Evolutionary conservation across 202 grass and related monocot genomes (phyloP).

Genomic region (Musa balbisiana): DNA sequence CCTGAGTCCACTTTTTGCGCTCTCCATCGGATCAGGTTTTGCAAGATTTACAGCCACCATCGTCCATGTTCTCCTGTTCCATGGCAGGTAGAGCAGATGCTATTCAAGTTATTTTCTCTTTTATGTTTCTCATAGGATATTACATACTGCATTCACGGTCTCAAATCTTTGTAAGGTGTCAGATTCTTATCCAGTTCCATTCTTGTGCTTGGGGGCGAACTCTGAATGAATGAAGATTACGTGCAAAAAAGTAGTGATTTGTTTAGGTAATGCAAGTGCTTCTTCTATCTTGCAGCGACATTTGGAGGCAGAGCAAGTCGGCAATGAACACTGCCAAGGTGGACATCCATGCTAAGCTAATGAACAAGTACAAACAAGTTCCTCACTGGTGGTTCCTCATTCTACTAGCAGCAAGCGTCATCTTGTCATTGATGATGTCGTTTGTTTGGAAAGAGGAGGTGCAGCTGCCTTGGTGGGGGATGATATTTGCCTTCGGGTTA

Average conservation of each 20-base stretch:
- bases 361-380: conserved; percentile 7
- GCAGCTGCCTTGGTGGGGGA: background rate
- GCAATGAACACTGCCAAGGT: conserved; percentile 17
- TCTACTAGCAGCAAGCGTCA: background rate
- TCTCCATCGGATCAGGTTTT: background rate
- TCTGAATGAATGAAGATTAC: too few species aligned
- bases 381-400: conserved; percentile 8
- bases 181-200: too few species aligned
- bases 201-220: too few species aligned
- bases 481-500: conserved; percentile 74
- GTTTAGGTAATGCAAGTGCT: too few species aligned
- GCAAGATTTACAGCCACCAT: background rate
- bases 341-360: conserved; percentile 5
- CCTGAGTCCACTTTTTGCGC: background rate
- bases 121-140: background rate
- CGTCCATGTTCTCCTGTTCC: background rate
- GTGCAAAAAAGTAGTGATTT: too few species aligned
- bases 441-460: conserved; percentile 4
- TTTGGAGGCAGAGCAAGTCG: conserved; percentile 58
- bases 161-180: too few species aligned
- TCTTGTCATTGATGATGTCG: conserved; percentile 1
- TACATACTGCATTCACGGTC: background rate
- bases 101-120: too few species aligned
- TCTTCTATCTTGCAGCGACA: background rate
- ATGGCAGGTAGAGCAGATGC: background rate